phyloP scores from a whole-genome alignment of 306 rosid genomes.

The Cucurbita moschata region DNA sequence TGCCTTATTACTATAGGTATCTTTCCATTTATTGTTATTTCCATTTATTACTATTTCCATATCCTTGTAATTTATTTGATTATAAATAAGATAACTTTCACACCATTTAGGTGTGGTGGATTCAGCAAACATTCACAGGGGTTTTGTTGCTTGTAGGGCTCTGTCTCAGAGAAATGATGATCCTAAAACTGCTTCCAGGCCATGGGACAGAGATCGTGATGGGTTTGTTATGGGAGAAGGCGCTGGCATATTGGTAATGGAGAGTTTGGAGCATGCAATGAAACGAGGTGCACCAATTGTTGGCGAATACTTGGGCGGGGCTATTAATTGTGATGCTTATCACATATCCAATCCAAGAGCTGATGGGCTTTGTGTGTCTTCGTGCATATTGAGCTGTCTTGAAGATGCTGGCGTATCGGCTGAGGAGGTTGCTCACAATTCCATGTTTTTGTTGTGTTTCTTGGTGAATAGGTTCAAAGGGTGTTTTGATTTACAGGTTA shows the following conservation, averaged over 20 bases:
- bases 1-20: too few species aligned
- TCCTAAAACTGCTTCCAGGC: conserved; percentile 96
- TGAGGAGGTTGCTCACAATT: conserved; percentile 58
- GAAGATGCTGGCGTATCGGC: conserved; percentile 98
- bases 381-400: conserved; percentile 85
- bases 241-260: conserved; percentile 90
- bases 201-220: conserved; percentile 94
- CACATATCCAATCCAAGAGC: conserved; percentile 99
- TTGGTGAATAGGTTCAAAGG: neutral
- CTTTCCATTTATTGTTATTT: too few species aligned
- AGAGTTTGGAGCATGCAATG: conserved; percentile 95
- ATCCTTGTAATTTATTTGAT: too few species aligned
- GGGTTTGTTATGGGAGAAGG: conserved; percentile 99
- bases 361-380: conserved; percentile 94
- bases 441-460: neutral
- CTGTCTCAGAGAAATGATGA: conserved; percentile 93
- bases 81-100: too few species aligned
- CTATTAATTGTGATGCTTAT: conserved; percentile 91
- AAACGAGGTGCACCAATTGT: conserved; percentile 86
- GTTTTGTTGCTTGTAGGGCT: conserved; percentile 95
- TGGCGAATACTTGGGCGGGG: conserved; percentile 97
- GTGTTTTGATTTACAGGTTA: conserved; percentile 36
- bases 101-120: too few species aligned
- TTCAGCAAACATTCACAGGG: too few species aligned
- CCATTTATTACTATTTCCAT: too few species aligned